A percentile compares a stretch with the other conserved stretches of the same genome.
Evolutionary conservation across 192 early-diverging fungal genomes (phyloP).

Genomic region (Backusella luteola): DNA sequence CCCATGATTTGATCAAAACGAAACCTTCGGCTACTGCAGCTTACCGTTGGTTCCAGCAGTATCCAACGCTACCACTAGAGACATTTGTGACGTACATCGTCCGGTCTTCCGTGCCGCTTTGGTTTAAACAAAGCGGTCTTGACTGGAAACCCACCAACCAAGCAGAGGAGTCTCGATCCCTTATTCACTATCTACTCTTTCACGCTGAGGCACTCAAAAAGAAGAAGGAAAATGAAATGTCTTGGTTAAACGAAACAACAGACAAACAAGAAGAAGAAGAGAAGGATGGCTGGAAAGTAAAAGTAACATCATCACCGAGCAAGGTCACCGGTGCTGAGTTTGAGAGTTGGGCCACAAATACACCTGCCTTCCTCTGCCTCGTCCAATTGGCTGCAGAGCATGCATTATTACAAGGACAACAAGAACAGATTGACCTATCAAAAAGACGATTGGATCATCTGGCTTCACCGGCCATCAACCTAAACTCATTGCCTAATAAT

Average conservation of each 20-base stretch:
- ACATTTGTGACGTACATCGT: conserved; percentile 8
- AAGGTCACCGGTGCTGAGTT: background rate
- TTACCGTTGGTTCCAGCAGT: background rate
- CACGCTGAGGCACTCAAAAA: background rate
- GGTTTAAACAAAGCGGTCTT: conserved; percentile 14
- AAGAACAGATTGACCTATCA: background rate
- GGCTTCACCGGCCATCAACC: background rate
- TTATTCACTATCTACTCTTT: background rate
- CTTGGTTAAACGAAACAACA: background rate
- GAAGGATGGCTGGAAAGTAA: background rate
- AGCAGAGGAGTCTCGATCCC: background rate
- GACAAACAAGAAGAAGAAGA: background rate
- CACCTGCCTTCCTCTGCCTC: background rate
- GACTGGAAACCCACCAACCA: background rate
- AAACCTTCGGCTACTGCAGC: background rate
- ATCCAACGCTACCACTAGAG: background rate
- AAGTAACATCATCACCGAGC: background rate
- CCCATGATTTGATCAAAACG: background rate
- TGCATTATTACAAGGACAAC: background rate
- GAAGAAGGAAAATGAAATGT: background rate
- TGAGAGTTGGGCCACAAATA: conserved; percentile 1
- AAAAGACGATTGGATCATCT: conserved; percentile 6
- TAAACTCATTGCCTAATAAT: background rate
- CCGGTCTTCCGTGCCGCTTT: background rate
- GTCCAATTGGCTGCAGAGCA: background rate